A percentile compares a stretch with the other conserved stretches of the same genome.
phyloP scores from a whole-genome alignment of 169 alveolate genomes.

The Plasmodium malariae region DNA sequence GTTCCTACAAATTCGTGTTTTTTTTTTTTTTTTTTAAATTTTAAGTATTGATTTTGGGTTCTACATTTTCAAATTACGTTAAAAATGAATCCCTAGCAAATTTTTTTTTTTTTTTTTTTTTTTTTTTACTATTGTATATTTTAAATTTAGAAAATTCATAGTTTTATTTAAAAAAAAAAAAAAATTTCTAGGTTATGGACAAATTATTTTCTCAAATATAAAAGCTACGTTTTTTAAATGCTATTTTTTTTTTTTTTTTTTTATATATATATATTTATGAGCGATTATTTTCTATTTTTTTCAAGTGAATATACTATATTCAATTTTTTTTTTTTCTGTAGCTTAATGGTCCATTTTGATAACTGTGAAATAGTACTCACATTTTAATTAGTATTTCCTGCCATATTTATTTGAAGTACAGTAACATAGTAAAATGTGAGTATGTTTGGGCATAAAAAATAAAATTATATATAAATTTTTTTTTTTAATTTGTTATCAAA shows the following conservation, averaged over 20 bases:
- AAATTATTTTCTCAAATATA: background rate
- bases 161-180: background rate
- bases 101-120: too few relatives aligned
- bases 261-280: background rate
- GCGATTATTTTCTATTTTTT: background rate
- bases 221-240: background rate
- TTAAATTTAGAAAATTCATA: too few relatives aligned
- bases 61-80: too few relatives aligned
- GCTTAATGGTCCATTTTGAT: background rate
- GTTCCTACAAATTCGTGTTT: too few relatives aligned
- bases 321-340: background rate
- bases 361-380: background rate
- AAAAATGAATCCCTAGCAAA: too few relatives aligned
- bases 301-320: background rate
- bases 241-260: background rate
- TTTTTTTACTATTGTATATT: background rate
- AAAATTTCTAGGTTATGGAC: background rate
- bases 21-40: too few relatives aligned
- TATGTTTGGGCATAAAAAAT: constrained; percentile 33
- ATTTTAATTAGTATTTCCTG: constrained; percentile 4
- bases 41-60: too few relatives aligned
- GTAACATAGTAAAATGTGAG: background rate
- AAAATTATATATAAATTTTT: constrained; percentile 11
- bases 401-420: constrained; percentile 5
- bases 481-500: background rate